Evolutionary conservation across 2,329 filamentous ascomycete genomes (phyloP).

Genomic region (Curvularia lunata): DNA sequence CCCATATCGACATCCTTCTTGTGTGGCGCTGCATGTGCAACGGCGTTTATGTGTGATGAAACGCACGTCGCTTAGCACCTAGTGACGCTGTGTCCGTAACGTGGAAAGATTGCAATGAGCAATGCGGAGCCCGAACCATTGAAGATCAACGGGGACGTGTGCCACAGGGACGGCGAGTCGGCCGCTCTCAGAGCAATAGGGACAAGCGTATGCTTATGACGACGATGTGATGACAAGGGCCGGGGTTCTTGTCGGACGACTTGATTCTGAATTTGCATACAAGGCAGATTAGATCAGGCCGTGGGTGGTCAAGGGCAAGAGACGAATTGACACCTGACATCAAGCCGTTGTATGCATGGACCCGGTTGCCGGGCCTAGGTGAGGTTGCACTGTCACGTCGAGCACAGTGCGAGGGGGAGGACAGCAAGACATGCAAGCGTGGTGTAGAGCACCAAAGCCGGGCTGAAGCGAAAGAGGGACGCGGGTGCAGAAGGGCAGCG

Average conservation of each 20-base stretch:
- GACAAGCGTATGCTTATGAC: not conserved
- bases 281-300: conserved; percentile 8
- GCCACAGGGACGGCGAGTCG: not conserved
- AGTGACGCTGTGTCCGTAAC: conserved; percentile 28
- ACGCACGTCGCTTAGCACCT: conserved; percentile 18
- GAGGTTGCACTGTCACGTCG: conserved; percentile 38
- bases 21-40: conserved; percentile 28
- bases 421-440: conserved; percentile 31
- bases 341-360: conserved; percentile 38
- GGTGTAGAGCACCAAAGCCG: conserved; percentile 27
- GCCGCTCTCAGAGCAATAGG: not conserved
- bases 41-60: conserved; percentile 20
- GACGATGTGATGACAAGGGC: conserved; percentile 5
- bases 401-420: conserved; percentile 19
- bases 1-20: conserved; percentile 5
- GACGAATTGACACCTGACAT: conserved; percentile 44
- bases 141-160: not conserved
- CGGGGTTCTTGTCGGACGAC: conserved; percentile 11
- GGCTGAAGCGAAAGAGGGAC: conserved; percentile 16
- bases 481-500: conserved; percentile 1
- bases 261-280: not conserved
- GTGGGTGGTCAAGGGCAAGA: conserved; percentile 26
- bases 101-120: conserved; percentile 31
- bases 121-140: conserved; percentile 20
- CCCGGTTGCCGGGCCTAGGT: conserved; percentile 44